Percentiles rank a stretch among this genome's conserved stretches.
Conservation (phyloP, 495 filamentous ascomycete genomes). For the Penicillium argentinense region DNA sequence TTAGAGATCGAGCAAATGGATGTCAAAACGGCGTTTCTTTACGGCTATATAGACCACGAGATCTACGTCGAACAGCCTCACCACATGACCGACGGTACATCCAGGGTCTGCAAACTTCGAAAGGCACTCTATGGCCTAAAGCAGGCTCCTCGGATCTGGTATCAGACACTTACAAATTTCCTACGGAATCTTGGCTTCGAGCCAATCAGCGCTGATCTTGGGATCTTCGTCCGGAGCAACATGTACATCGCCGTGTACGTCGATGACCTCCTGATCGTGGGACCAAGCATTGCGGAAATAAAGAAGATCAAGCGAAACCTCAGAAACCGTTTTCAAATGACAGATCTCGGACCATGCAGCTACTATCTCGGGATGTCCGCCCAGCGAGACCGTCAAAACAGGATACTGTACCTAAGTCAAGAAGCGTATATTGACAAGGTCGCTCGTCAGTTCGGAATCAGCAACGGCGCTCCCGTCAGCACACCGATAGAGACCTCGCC, state of each 20-base stretch:
- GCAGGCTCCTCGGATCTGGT: constrained; percentile 37
- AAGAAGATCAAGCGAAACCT: constrained; percentile 27
- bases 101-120: constrained; percentile 22
- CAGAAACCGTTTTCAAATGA: constrained; percentile 7
- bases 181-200: constrained; percentile 28
- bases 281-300: constrained; percentile 19
- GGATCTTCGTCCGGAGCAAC: constrained; percentile 22
- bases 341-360: constrained; percentile 24
- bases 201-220: constrained; percentile 19
- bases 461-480: constrained; percentile 7
- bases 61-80: constrained; percentile 24
- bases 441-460: neutral
- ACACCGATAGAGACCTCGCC: constrained; percentile 10
- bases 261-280: constrained; percentile 32
- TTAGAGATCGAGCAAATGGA: constrained; percentile 35
- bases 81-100: constrained; percentile 14
- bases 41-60: constrained; percentile 26
- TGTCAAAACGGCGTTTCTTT: constrained; percentile 33
- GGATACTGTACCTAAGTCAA: constrained; percentile 1
- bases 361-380: constrained; percentile 38
- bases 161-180: constrained; percentile 30
- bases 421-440: neutral
- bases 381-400: constrained; percentile 20
- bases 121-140: constrained; percentile 43
- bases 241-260: constrained; percentile 33